phyloP scores from a whole-genome alignment of 768 basidiomycete species.

The Lepiota venenata region DNA sequence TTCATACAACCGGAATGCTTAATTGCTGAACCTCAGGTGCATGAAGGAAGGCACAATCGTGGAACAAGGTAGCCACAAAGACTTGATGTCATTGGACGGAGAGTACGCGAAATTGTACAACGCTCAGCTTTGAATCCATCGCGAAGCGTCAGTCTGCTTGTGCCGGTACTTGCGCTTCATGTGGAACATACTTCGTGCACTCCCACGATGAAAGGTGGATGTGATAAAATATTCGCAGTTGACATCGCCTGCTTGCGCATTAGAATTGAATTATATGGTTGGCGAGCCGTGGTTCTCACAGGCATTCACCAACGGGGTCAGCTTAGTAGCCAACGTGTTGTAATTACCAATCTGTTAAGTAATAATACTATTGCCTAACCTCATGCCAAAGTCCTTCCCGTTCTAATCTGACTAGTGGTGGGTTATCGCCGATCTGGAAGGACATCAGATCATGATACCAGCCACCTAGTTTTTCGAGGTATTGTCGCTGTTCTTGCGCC shows the following conservation, averaged over 20 bases:
- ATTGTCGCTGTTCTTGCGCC: slow-evolving; percentile 1
- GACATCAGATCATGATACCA: slow-evolving; percentile 1
- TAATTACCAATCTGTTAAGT: not conserved
- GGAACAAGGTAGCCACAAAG: slow-evolving; percentile 30
- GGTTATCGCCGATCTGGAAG: slow-evolving; percentile 8
- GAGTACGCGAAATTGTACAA: slow-evolving; percentile 31
- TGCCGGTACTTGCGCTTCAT: not conserved
- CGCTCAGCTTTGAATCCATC: slow-evolving; percentile 18
- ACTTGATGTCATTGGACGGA: slow-evolving; percentile 25
- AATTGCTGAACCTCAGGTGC: slow-evolving; percentile 20
- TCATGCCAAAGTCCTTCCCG: slow-evolving; percentile 3
- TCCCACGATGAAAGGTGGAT: not conserved
- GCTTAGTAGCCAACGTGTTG: too few species aligned
- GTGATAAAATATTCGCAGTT: too few species aligned
- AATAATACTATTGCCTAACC: not conserved
- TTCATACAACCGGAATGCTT: slow-evolving; percentile 6
- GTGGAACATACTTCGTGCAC: not conserved
- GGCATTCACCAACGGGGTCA: too few species aligned
- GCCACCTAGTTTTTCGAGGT: not conserved
- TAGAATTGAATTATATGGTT: too few species aligned
- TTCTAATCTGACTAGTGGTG: not conserved
- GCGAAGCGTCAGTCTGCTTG: not conserved
- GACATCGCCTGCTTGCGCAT: too few species aligned
- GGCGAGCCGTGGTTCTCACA: too few species aligned
- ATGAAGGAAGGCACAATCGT: slow-evolving; percentile 34